Evolutionary conservation across 495 filamentous ascomycete species (phyloP), one percentile per base, ranked within the genome.

Genomic region (Neurospora sp.): DNA sequence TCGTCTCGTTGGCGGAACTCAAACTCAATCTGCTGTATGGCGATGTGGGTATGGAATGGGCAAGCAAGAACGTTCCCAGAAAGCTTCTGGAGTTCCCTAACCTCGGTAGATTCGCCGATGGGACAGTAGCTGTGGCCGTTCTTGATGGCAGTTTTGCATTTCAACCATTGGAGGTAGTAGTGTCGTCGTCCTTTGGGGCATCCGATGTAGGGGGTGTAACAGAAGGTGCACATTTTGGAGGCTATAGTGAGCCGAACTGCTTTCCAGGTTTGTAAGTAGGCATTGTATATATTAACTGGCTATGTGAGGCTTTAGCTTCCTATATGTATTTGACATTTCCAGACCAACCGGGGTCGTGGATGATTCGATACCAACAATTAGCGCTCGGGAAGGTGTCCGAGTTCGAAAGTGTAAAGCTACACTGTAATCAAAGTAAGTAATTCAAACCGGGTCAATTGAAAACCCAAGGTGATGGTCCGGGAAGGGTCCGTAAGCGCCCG

Each of bases 141-240:
- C 69, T 74, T 75, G 39, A 73, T 31, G 38, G 78, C 78, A 14
- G 71, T 75, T 69, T 69, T 71, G 77, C 78, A 80, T 73, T 80
- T 80, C 39, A 80, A 75, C 78, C 78, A 80, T 38, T 80, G 78
- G 71, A 80, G 74, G 69, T 75, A 80, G 72, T 71, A 80, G 71
- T 80, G 78, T 69, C 78, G 77, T 69, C 77, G 35, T 12, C 72
- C 73, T 14, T 71, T 71, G 8, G 31, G 27, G 73, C 78, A 80
- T 47, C 78, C 78, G 16, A 53, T 53, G 70, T 80, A 80, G 9
- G 78, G 77, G 5, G 78, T 80, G 73, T 77, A 80, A 74, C 76
- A 75, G 72, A 76, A 80, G 18, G 75, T 78, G 72, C 78, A 80
- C 78, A 78, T 80, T 16, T 71, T 75, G 76, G 7, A 22, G 27